These are phyloP conservation scores for Babjeviella inositovora DNA, from an alignment of 805 yeast genomes.

Conservation along the genomic window DNA sequence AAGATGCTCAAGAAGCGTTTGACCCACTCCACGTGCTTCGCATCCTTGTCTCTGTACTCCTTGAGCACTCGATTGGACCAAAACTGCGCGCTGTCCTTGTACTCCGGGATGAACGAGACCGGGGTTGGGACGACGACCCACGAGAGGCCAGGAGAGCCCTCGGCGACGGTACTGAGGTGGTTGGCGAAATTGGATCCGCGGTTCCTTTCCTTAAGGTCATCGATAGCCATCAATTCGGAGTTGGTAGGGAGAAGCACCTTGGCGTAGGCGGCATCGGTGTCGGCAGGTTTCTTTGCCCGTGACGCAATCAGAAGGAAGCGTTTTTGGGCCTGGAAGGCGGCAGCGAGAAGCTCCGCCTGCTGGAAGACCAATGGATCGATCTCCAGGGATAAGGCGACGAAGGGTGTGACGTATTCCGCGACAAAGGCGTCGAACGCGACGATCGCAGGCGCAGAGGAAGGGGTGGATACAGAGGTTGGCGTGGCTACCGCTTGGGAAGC, in stretches of 20 bases:
- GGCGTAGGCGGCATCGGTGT: slow-evolving; percentile 32
- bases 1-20: slow-evolving; percentile 43
- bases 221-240: slow-evolving; percentile 36
- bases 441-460: slow-evolving; percentile 13
- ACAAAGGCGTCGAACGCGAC: slow-evolving; percentile 39
- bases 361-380: slow-evolving; percentile 43
- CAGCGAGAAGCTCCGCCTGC: slow-evolving; percentile 28
- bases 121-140: slow-evolving; percentile 81
- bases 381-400: slow-evolving; percentile 31
- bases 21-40: slow-evolving; percentile 71
- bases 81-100: slow-evolving; percentile 82
- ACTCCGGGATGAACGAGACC: slow-evolving; percentile 60
- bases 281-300: slow-evolving; percentile 49
- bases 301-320: slow-evolving; percentile 41
- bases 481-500: slow-evolving; percentile 4
- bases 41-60: slow-evolving; percentile 62
- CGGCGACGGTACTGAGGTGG: slow-evolving; percentile 72
- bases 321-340: slow-evolving; percentile 41
- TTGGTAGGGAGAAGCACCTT: slow-evolving; percentile 58
- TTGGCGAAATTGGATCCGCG: slow-evolving; percentile 49
- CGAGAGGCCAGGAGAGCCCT: slow-evolving; percentile 80
- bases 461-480: slow-evolving; percentile 5
- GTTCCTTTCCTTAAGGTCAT: slow-evolving; percentile 56
- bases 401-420: slow-evolving; percentile 36
- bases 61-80: slow-evolving; percentile 87